Conservation (phyloP, 257 asterid genomes). For the Agastache rugosa region DNA sequence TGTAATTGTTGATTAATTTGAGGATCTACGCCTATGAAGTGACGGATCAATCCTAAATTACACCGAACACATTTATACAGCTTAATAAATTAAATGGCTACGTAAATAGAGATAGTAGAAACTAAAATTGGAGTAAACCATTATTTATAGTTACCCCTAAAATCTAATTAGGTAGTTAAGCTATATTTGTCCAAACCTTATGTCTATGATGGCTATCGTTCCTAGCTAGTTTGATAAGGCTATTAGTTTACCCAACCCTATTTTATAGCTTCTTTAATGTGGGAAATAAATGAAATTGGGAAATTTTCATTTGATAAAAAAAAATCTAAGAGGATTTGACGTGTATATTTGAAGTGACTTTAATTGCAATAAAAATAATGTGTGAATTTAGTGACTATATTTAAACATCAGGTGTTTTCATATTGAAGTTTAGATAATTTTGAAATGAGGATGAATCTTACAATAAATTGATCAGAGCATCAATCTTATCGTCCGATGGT, state of each 20-base stretch:
- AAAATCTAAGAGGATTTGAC: background rate
- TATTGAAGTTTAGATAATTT: background rate
- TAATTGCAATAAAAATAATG: background rate
- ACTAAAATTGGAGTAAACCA: slow-evolving; percentile 35
- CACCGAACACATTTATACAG: slow-evolving; percentile 4
- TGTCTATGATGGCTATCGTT: background rate
- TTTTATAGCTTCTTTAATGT: slow-evolving; percentile 14
- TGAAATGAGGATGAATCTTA: background rate
- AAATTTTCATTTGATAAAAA: background rate
- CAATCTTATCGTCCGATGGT: too few species aligned
- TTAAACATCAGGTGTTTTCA: background rate
- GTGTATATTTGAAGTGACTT: background rate
- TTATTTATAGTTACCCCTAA: slow-evolving; percentile 30
- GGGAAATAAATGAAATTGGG: slow-evolving; percentile 12
- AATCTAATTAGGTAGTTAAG: slow-evolving; percentile 30
- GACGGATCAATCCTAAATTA: slow-evolving; percentile 14
- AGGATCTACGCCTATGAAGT: slow-evolving; percentile 29
- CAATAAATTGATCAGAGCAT: too few species aligned
- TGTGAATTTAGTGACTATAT: background rate
- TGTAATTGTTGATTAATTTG: slow-evolving; percentile 23
- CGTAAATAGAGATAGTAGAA: background rate
- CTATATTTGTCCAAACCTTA: slow-evolving; percentile 45
- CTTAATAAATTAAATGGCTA: slow-evolving; percentile 17
- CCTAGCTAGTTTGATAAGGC: slow-evolving; percentile 27
- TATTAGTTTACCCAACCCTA: slow-evolving; percentile 40